Conservation (phyloP, 2,329 filamentous ascomycete species). For the Intubia oerlemansii region DNA sequence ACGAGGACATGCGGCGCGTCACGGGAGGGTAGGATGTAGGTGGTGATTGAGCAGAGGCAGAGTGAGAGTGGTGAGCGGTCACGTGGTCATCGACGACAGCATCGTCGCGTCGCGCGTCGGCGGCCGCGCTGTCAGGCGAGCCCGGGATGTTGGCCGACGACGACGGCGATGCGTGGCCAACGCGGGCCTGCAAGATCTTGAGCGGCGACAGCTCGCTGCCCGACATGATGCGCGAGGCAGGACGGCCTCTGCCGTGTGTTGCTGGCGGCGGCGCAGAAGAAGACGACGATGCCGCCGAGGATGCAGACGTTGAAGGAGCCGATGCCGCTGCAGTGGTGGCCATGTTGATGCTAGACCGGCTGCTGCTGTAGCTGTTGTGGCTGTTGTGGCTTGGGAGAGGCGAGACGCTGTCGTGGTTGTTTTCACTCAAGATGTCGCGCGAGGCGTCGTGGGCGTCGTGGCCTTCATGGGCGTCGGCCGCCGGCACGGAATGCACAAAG, state of each 20-base stretch:
- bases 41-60: too few relatives aligned
- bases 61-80: slow-evolving; percentile 7
- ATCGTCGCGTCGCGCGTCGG: slow-evolving; percentile 7
- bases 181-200: slow-evolving; percentile 24
- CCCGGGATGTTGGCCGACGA: slow-evolving; percentile 9
- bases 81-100: slow-evolving; percentile 5
- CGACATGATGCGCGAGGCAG: slow-evolving; percentile 29
- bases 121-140: slow-evolving; percentile 4
- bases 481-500: slow-evolving; percentile 11
- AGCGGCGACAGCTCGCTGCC: slow-evolving; percentile 35
- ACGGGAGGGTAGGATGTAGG: slow-evolving; percentile 4
- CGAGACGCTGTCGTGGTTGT: too few relatives aligned
- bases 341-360: too few relatives aligned
- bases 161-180: slow-evolving; percentile 1
- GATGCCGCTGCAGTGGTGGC: too few relatives aligned
- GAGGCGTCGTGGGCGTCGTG: too few relatives aligned
- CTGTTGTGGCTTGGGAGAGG: too few relatives aligned
- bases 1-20: slow-evolving; percentile 2
- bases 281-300: slow-evolving; percentile 7
- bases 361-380: too few relatives aligned
- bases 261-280: slow-evolving; percentile 6
- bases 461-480: too few relatives aligned
- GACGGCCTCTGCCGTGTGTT: slow-evolving; percentile 4
- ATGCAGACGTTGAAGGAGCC: too few relatives aligned
- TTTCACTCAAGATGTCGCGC: too few relatives aligned